Conservation (phyloP, 306 rosid species). For the Vigna angularis region DNA sequence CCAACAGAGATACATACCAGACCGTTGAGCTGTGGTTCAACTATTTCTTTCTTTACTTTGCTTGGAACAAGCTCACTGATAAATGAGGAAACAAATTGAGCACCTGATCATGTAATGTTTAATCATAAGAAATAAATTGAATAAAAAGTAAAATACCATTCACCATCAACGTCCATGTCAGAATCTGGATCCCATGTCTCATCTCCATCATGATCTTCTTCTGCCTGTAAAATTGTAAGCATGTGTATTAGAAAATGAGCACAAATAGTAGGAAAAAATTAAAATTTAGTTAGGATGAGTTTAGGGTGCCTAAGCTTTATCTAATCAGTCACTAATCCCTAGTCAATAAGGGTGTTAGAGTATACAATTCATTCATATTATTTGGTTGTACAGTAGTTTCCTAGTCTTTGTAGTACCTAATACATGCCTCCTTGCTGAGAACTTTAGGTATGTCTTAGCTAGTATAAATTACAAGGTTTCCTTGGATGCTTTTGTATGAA, state of each 20-base stretch:
- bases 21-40: constrained; percentile 72
- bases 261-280: background rate
- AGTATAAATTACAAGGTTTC: background rate
- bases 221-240: constrained; percentile 53
- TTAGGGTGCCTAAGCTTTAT: background rate
- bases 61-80: constrained; percentile 58
- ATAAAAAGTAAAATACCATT: constrained; percentile 58
- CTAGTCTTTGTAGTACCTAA: constrained; percentile 1
- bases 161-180: constrained; percentile 73
- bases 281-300: constrained; percentile 2
- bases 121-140: constrained; percentile 25
- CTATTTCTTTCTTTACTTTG: constrained; percentile 76
- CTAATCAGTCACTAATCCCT: background rate
- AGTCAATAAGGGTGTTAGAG: background rate
- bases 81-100: constrained; percentile 46
- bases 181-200: constrained; percentile 77
- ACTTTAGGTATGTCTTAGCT: constrained; percentile 72
- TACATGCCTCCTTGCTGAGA: constrained; percentile 98
- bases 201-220: constrained; percentile 73
- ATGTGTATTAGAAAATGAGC: constrained; percentile 4
- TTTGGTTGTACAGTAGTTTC: no score
- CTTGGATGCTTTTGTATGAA: constrained; percentile 30
- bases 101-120: constrained; percentile 17
- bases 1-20: constrained; percentile 58
- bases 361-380: no score